Evolutionary conservation across 2,329 filamentous ascomycete species (phyloP).

Genomic region (Paecilomyces dactylethromorphus): DNA sequence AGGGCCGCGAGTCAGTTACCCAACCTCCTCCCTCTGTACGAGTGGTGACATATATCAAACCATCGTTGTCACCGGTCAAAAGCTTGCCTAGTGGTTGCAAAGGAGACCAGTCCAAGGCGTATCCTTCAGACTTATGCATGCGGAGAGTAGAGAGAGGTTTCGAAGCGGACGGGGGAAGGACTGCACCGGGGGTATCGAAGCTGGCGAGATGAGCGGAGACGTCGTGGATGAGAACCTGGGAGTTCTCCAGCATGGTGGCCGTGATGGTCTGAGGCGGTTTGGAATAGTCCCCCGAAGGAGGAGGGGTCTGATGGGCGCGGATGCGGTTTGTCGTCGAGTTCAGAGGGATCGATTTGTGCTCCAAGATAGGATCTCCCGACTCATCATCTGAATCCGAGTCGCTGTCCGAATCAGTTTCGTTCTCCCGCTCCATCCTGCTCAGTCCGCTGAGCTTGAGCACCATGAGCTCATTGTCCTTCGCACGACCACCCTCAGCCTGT

Average conservation of each 20-base stretch:
- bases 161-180: slow-evolving; percentile 74
- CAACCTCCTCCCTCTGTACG: slow-evolving; percentile 82
- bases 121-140: slow-evolving; percentile 89
- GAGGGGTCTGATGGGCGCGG: slow-evolving; percentile 73
- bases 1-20: slow-evolving; percentile 76
- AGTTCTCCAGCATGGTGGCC: slow-evolving; percentile 86
- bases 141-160: slow-evolving; percentile 82
- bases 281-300: slow-evolving; percentile 55
- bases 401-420: slow-evolving; percentile 62
- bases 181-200: slow-evolving; percentile 81
- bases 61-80: slow-evolving; percentile 84
- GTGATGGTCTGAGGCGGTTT: slow-evolving; percentile 74
- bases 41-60: slow-evolving; percentile 81
- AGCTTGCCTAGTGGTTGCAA: slow-evolving; percentile 74
- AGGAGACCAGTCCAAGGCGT: slow-evolving; percentile 95
- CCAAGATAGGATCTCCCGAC: slow-evolving; percentile 79
- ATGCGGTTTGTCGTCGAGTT: slow-evolving; percentile 89
- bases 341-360: slow-evolving; percentile 83
- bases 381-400: slow-evolving; percentile 69
- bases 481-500: slow-evolving; percentile 69
- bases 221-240: slow-evolving; percentile 86
- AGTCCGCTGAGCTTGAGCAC: slow-evolving; percentile 94
- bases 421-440: slow-evolving; percentile 72
- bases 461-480: slow-evolving; percentile 87
- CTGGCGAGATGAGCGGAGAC: slow-evolving; percentile 81